Base-by-base conservation (phyloP, 108 stramenopile genomes). In the Pseudonitzschia multiseries region DNA sequence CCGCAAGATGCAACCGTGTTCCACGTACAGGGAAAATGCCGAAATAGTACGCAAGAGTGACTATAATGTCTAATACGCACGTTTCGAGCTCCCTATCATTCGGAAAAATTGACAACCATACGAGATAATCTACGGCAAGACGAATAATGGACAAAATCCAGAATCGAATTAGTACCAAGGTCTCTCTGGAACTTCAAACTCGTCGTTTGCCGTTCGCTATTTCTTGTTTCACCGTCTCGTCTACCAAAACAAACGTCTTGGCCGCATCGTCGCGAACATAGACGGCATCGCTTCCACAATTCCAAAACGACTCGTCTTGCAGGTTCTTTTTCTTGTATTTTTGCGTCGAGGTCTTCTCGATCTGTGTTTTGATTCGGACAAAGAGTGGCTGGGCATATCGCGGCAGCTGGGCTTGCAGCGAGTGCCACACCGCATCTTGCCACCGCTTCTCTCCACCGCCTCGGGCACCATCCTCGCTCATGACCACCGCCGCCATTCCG, bases 261-360 rank as follows among this genome's bases (percentile, higher is more conserved):
- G 41, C 33, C 17, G 69, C 53, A 70, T 70, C 69, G 54, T 70
- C 69, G 14, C 69, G 69, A 42, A 70, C 41, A 56, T 70, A 70
- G 21, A 70, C 40, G 21, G 22, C 20, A 57, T 70, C 69, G 33
- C 17, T 6, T 57, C 56, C 56, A 57, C 69, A 70, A 32, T 54
- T 26, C 21, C 28, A 43, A 29, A 70, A 70, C 32, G 69, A 70
- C 31, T 70, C 69, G 31, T 70, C 53, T 42, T 56, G 53, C 12
- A 70, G 69, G 41, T 70, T 70, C 26, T 24, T 57, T 53, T 70
- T 70, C 24, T 70, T 70, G 69, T 70, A 70, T 56, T 70, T 70
- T n/a, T 70, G 69, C 2, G 69, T 70, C 21, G 53, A n/a, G 15
- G 69, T 70, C 36, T 70, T 70, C 24, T 70, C 69, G 51, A 70